Conservation (phyloP, 2,329 filamentous ascomycete genomes). For the Pestalotiopsis sp. region DNA sequence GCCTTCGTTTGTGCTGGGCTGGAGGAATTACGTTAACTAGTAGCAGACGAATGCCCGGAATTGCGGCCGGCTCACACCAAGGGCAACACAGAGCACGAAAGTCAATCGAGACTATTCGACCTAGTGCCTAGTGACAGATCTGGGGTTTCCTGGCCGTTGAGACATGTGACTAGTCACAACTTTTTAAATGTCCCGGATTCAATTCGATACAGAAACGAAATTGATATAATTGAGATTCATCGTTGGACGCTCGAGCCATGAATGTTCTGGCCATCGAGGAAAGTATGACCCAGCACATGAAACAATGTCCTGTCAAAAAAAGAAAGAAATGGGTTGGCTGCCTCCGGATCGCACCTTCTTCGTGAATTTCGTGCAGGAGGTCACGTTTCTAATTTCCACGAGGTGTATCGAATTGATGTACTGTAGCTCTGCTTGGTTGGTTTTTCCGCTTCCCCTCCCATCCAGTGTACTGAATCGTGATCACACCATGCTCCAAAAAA, state of each 20-base stretch:
- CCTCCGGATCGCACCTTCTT: background rate
- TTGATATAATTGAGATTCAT: too few species aligned
- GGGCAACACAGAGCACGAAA: background rate
- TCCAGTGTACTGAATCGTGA: too few species aligned
- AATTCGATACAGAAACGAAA: too few species aligned
- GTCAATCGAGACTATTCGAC: background rate
- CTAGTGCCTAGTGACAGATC: background rate
- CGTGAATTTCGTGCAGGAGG: background rate
- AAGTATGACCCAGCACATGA: background rate
- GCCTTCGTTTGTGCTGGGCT: background rate
- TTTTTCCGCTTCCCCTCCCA: too few species aligned
- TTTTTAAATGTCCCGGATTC: background rate
- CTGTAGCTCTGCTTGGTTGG: background rate
- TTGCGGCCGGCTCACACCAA: background rate
- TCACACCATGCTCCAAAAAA: too few species aligned
- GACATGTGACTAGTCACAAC: background rate
- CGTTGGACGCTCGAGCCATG: background rate
- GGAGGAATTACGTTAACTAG: background rate
- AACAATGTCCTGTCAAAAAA: background rate
- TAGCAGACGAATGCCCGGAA: background rate
- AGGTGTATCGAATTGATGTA: background rate
- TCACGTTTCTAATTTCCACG: background rate
- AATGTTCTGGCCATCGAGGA: background rate
- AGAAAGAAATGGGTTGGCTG: background rate
- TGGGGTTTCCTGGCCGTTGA: background rate